phyloP scores from a whole-genome alignment of 106 monocot species.

The Allium sativum region DNA sequence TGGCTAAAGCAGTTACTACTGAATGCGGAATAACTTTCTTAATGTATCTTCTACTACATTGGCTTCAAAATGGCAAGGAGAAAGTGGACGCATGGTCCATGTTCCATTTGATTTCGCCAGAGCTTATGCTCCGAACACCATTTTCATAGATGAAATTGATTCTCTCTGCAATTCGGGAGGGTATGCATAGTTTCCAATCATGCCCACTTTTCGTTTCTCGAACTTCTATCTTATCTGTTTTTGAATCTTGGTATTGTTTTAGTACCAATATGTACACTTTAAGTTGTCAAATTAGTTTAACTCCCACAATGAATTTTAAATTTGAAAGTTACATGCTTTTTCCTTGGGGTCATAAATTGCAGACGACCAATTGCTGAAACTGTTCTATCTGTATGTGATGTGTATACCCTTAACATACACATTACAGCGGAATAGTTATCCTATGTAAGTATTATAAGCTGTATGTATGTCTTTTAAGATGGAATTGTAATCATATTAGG shows the following conservation, averaged over 20 bases:
- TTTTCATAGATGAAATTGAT: constrained; percentile 98
- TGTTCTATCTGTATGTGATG: too few relatives aligned
- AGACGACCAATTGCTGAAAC: too few relatives aligned
- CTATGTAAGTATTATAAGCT: too few relatives aligned
- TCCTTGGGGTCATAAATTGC: too few relatives aligned
- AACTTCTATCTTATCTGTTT: neutral
- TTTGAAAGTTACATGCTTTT: too few relatives aligned
- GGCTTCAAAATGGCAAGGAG: constrained; percentile 99
- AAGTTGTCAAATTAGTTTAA: too few relatives aligned
- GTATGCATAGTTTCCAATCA: constrained; percentile 22
- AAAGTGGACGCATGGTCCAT: constrained; percentile 97
- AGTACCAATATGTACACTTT: neutral
- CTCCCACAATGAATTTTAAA: too few relatives aligned
- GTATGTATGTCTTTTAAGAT: too few relatives aligned
- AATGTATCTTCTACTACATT: constrained; percentile 96
- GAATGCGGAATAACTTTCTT: constrained; percentile 98
- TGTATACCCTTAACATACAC: too few relatives aligned
- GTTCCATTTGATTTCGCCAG: constrained; percentile 92
- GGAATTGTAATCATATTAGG: too few relatives aligned
- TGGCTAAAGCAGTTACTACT: constrained; percentile 95
- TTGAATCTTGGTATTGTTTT: too few relatives aligned
- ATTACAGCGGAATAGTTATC: too few relatives aligned
- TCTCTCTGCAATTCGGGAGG: constrained; percentile 97
- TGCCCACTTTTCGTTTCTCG: neutral
- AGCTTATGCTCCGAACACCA: constrained; percentile 94